Base-by-base conservation (phyloP, 306 rosid genomes). In the Urtica urens region DNA sequence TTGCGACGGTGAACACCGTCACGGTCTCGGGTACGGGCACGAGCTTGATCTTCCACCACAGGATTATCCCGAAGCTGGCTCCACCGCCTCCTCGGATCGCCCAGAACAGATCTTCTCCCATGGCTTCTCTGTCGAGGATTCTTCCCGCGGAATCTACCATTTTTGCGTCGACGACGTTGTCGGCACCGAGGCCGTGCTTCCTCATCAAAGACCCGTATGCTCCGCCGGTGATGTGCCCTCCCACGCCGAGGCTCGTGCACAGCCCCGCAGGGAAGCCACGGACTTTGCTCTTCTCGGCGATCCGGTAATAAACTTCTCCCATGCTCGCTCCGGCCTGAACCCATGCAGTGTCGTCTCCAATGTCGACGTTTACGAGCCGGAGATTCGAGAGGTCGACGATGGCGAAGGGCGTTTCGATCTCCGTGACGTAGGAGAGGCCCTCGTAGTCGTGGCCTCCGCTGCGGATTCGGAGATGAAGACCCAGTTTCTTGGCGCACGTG, bases 51-150 rank as follows among this genome's bases (percentile, higher is more conserved):
- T 83, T 81, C 96, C 94, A 88, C 88, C 83, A 72, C 1, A 88
- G 81, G 28, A 88, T 65, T 28, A 88, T 21, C 6, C 96, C 93
- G 47, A 83, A 83, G 57, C 96, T 88, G 45, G 60, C 93, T 25
- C 94, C 94, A 26, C 86, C 96, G 2, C 88, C 88, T n/a, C 96
- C 96, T 72, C 88, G 60, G 23, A 88, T 80, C 0, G 88, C 96
- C 93, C 93, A 88, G 60, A 88, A 88, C 2, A 80, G 23, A 17
- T 83, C 94, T 30, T 88, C 93, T 38, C 96, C 94, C 96, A 88
- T 83, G 43, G 75, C 47, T 61, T 37, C 38, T 20, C 88, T 61
- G 18, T 88, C 75, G 0, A 83, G 83, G 38, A 81, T 50, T 27
- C 22, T 28, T 3, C 96, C 88, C 1, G 56, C 65, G 2, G 45